phyloP scores from a whole-genome alignment of 257 asterid genomes.

The Apocynum venetum region DNA sequence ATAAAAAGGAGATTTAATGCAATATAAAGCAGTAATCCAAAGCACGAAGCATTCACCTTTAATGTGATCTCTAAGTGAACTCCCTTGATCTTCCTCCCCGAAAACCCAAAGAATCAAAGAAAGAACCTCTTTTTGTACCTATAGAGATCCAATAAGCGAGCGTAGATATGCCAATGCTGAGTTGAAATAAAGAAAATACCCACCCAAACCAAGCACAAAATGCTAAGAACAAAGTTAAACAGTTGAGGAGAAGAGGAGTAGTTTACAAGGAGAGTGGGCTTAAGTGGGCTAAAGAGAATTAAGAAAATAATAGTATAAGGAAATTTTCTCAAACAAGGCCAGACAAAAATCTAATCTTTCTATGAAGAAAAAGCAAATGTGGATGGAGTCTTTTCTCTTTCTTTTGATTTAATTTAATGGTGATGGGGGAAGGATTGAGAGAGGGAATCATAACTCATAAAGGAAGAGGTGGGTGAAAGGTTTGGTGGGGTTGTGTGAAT shows the following conservation, averaged over 20 bases:
- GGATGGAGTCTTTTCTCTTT: constrained; percentile 1
- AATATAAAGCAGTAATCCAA: neutral
- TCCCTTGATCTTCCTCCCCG: constrained; percentile 61
- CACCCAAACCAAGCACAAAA: constrained; percentile 26
- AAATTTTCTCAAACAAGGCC: constrained; percentile 34
- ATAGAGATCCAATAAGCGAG: constrained; percentile 49
- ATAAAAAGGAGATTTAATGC: constrained; percentile 10
- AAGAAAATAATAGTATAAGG: constrained; percentile 24
- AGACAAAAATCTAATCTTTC: constrained; percentile 56
- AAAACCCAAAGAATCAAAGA: constrained; percentile 46
- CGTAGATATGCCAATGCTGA: constrained; percentile 60
- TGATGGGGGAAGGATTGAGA: constrained; percentile 23
- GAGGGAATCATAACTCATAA: constrained; percentile 18
- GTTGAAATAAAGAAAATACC: constrained; percentile 27
- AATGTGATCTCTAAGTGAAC: constrained; percentile 42
- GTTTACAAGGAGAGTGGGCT: constrained; percentile 44
- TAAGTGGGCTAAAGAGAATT: constrained; percentile 59
- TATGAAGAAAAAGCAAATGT: constrained; percentile 18
- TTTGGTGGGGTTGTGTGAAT: constrained; percentile 51
- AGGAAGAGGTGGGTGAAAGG: constrained; percentile 37
- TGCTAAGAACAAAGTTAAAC: constrained; percentile 29
- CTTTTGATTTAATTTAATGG: constrained; percentile 8
- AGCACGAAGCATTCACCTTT: constrained; percentile 39
- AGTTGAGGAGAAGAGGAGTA: constrained; percentile 28
- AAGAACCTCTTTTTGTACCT: constrained; percentile 32